A percentile compares a stretch with the other conserved stretches of the same genome.
Evolutionary conservation across 208 protist species (phyloP).

Genomic region (Acanthamoeba triangularis): DNA sequence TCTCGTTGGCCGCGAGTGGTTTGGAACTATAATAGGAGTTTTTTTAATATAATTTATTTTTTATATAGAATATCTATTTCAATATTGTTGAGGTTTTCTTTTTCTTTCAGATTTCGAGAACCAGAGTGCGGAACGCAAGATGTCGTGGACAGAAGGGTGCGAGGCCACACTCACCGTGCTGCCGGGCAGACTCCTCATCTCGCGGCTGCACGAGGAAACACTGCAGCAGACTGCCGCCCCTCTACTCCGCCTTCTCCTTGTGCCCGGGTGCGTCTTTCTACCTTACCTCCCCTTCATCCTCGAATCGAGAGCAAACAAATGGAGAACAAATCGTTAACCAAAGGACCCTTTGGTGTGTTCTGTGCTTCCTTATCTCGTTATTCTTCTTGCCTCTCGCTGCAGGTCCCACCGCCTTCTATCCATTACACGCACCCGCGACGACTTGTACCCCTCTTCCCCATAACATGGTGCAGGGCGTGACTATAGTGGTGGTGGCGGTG

Average conservation of each 20-base stretch:
- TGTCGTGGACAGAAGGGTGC: constrained; percentile 61
- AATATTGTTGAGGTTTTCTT: too few relatives aligned
- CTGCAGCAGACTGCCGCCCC: constrained; percentile 1
- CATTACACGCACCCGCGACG: constrained; percentile 17
- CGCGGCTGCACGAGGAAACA: not conserved
- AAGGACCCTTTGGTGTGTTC: not conserved
- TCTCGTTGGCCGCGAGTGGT: too few relatives aligned
- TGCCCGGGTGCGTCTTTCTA: not conserved
- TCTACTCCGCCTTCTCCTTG: not conserved
- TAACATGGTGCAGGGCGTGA: not conserved
- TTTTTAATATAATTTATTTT: too few relatives aligned
- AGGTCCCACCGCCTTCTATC: constrained; percentile 26
- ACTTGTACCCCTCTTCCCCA: not conserved
- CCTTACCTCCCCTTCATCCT: not conserved
- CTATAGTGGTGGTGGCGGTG: not conserved
- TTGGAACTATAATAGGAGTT: too few relatives aligned
- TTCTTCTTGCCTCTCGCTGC: not conserved
- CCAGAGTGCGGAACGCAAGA: not conserved
- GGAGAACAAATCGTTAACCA: not conserved
- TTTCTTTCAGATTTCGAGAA: not conserved
- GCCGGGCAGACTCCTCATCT: constrained; percentile 6
- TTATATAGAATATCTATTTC: not conserved
- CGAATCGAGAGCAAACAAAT: not conserved
- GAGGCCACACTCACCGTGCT: constrained; percentile 45
- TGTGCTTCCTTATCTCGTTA: not conserved